phyloP scores from a whole-genome alignment of 2,329 filamentous ascomycete species.

The Trichophyton verrucosum region DNA sequence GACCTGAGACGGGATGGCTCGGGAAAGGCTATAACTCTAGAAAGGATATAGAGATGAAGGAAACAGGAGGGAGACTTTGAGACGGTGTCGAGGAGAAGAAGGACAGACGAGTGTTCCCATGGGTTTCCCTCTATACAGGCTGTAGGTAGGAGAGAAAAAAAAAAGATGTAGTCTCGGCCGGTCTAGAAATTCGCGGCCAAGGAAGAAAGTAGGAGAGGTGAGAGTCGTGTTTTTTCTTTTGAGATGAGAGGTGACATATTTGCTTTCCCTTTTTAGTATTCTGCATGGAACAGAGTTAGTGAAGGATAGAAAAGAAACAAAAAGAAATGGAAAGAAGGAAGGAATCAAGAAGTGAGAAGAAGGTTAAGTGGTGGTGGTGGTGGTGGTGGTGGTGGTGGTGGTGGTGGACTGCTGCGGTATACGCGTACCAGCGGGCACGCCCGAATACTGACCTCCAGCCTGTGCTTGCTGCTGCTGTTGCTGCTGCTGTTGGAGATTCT shows the following conservation, averaged over 20 bases:
- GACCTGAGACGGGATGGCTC: neutral
- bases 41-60: neutral
- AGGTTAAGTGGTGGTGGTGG: neutral
- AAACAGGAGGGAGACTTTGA: neutral
- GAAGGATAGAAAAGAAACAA: neutral
- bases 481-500: constrained; percentile 63
- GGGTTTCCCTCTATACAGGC: neutral
- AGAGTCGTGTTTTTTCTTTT: neutral
- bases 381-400: neutral
- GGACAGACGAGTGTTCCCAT: neutral
- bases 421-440: neutral
- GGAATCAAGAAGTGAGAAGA: neutral
- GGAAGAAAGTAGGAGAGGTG: neutral
- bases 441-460: constrained; percentile 50
- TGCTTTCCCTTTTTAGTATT: neutral
- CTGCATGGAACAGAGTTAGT: neutral
- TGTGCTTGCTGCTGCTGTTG: constrained; percentile 57
- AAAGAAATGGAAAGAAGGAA: neutral
- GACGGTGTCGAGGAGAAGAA: neutral
- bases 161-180: neutral
- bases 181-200: neutral
- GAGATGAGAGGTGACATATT: neutral
- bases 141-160: too few relatives aligned
- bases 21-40: neutral
- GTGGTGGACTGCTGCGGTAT: neutral